Conservation (phyloP, 2,329 filamentous ascomycete genomes). For the Ilyonectria mors-panacis region DNA sequence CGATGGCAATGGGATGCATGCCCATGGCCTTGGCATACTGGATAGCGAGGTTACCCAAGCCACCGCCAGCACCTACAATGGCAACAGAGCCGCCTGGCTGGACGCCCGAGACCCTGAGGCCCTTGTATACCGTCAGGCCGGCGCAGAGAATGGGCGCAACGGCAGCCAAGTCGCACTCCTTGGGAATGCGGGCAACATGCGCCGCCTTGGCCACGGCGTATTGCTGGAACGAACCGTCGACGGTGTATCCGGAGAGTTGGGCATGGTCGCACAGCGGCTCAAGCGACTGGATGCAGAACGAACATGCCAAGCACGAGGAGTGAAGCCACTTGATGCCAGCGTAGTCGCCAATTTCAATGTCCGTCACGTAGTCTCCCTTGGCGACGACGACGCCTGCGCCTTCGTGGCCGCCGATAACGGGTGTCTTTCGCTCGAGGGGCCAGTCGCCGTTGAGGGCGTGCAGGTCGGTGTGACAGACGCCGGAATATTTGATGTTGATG, state of each 20-base stretch:
- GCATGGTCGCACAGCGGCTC: conserved; percentile 24
- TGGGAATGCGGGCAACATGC: conserved; percentile 27
- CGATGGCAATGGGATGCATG: conserved; percentile 21
- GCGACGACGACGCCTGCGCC: conserved; percentile 26
- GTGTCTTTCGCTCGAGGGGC: conserved; percentile 22
- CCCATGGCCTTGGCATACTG: conserved; percentile 33
- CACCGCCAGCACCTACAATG: conserved; percentile 27
- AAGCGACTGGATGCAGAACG: conserved; percentile 19
- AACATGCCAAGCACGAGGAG: conserved; percentile 19
- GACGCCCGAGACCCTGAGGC: conserved; percentile 15
- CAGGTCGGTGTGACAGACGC: conserved; percentile 29
- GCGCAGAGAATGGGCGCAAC: conserved; percentile 29
- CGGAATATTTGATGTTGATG: conserved; percentile 27
- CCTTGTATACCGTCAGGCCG: conserved; percentile 29
- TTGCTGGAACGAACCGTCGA: conserved; percentile 29
- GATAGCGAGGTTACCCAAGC: conserved; percentile 22
- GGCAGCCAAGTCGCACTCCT: conserved; percentile 17
- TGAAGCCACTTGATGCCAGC: conserved; percentile 32
- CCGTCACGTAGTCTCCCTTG: conserved; percentile 17
- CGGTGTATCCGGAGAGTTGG: conserved; percentile 28
- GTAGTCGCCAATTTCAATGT: conserved; percentile 24
- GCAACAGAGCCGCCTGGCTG: conserved; percentile 17
- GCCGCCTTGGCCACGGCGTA: conserved; percentile 31
- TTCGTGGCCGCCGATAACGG: conserved; percentile 26
- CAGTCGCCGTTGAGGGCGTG: conserved; percentile 29